These are phyloP conservation scores for Wickerhamomyces strasburgensis DNA, from an alignment of 805 yeast genomes.

Conservation along the genomic window DNA sequence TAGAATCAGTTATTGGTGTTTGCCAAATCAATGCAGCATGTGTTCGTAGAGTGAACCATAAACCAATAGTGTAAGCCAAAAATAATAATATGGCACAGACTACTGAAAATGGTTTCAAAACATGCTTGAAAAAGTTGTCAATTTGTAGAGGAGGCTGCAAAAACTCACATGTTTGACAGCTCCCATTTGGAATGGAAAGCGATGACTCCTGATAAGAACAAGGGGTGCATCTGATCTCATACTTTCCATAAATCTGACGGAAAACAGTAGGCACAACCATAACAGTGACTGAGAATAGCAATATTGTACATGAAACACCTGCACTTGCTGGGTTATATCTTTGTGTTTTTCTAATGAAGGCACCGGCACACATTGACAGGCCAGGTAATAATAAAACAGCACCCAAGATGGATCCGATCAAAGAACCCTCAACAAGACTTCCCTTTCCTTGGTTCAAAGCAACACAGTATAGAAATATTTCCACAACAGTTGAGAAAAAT, in stretches of 20 bases:
- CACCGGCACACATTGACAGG: conserved; percentile 96
- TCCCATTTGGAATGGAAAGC: conserved; percentile 21
- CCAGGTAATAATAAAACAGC: conserved; percentile 93
- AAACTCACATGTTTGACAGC: conserved; percentile 64
- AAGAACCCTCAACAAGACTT: conserved; percentile 87
- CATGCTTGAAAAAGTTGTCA: conserved; percentile 57
- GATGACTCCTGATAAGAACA: conserved; percentile 40
- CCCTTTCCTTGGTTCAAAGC: conserved; percentile 86
- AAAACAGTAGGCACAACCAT: conserved; percentile 91
- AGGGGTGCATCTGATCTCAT: conserved; percentile 65
- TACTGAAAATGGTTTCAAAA: conserved; percentile 78
- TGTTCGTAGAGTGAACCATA: conserved; percentile 89
- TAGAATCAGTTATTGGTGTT: conserved; percentile 40
- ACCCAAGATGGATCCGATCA: conserved; percentile 89
- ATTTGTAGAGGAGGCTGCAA: conserved; percentile 69
- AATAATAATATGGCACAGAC: conserved; percentile 78
- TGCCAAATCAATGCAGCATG: conserved; percentile 98
- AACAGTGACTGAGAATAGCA: conserved; percentile 82
- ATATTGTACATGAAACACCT: conserved; percentile 95
- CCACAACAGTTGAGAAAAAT: conserved; percentile 93
- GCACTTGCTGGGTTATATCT: conserved; percentile 94
- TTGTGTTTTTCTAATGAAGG: conserved; percentile 86
- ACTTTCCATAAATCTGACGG: conserved; percentile 85
- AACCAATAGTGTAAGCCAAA: conserved; percentile 80
- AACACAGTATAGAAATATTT: conserved; percentile 85